These are phyloP conservation scores for Fistulinella prunicolor DNA, from an alignment of 768 basidiomycete species.

Conservation along the genomic window DNA sequence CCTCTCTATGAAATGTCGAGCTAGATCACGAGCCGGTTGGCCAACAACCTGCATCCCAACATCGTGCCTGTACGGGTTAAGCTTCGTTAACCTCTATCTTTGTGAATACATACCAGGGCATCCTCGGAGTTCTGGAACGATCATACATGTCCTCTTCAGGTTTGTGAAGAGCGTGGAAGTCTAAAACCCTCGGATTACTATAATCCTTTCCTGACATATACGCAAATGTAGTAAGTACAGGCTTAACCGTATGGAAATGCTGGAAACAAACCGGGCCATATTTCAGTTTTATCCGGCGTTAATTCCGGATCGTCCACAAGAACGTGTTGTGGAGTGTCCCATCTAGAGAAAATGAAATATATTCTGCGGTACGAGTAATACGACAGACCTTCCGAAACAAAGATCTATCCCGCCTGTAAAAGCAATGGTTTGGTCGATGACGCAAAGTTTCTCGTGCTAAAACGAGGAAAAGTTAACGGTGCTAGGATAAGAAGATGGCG, in stretches of 20 bases:
- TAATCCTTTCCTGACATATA: slow-evolving; percentile 79
- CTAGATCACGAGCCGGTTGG: slow-evolving; percentile 91
- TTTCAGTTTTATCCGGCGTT: slow-evolving; percentile 55
- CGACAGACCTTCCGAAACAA: slow-evolving; percentile 75
- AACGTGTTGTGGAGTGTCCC: slow-evolving; percentile 96
- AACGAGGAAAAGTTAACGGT: neutral
- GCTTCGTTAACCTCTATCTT: neutral
- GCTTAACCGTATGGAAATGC: neutral
- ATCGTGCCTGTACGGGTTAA: slow-evolving; percentile 71
- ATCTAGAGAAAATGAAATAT: slow-evolving; percentile 42
- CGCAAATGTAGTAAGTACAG: neutral
- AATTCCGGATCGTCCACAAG: slow-evolving; percentile 80
- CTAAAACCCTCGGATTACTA: slow-evolving; percentile 82
- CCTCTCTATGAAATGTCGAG: slow-evolving; percentile 93
- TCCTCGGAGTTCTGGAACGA: slow-evolving; percentile 80
- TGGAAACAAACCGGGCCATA: slow-evolving; percentile 77
- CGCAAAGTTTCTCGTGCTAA: slow-evolving; percentile 96
- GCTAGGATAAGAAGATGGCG: neutral
- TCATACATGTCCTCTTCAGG: slow-evolving; percentile 97
- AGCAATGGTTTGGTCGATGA: slow-evolving; percentile 94
- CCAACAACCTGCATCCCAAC: slow-evolving; percentile 95
- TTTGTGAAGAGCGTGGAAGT: slow-evolving; percentile 84
- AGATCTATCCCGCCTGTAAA: slow-evolving; percentile 98
- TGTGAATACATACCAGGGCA: slow-evolving; percentile 77
- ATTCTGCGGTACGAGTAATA: neutral